Conservation (phyloP, 2,329 filamentous ascomycete genomes). For the Camptophora hylomeconis region DNA sequence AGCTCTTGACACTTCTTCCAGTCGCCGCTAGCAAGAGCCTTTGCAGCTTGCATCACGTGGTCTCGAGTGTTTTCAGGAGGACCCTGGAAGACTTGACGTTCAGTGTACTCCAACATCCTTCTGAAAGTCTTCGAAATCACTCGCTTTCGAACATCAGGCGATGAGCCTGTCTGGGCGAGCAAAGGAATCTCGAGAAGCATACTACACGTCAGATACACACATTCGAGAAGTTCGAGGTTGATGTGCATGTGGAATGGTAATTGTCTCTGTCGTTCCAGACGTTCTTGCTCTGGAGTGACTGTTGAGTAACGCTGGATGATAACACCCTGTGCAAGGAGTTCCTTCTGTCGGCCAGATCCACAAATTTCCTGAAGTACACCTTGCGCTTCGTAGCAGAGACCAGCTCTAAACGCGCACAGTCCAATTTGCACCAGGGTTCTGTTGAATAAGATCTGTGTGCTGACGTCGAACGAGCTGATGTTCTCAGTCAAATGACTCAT, state of each 20-base stretch:
- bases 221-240: slow-evolving; percentile 95
- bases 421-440: slow-evolving; percentile 94
- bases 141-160: slow-evolving; percentile 91
- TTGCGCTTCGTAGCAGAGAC: slow-evolving; percentile 92
- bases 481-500: slow-evolving; percentile 99
- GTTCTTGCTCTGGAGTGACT: slow-evolving; percentile 94
- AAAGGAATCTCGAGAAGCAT: slow-evolving; percentile 98
- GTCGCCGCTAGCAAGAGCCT: slow-evolving; percentile 89
- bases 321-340: slow-evolving; percentile 91
- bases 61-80: slow-evolving; percentile 98
- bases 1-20: slow-evolving; percentile 95
- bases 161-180: slow-evolving; percentile 89
- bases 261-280: slow-evolving; percentile 91
- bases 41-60: slow-evolving; percentile 98
- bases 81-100: slow-evolving; percentile 97
- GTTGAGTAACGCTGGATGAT: slow-evolving; percentile 96
- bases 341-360: slow-evolving; percentile 93
- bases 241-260: slow-evolving; percentile 99
- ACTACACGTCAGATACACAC: slow-evolving; percentile 95
- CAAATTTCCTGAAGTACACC: slow-evolving; percentile 97
- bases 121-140: slow-evolving; percentile 99
- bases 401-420: slow-evolving; percentile 93
- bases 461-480: slow-evolving; percentile 91
- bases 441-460: slow-evolving; percentile 97
- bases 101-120: slow-evolving; percentile 97